These are phyloP conservation scores for Paralagenidium karlingii DNA, from an alignment of 352 stramenopile genomes.

Conservation along the genomic window DNA sequence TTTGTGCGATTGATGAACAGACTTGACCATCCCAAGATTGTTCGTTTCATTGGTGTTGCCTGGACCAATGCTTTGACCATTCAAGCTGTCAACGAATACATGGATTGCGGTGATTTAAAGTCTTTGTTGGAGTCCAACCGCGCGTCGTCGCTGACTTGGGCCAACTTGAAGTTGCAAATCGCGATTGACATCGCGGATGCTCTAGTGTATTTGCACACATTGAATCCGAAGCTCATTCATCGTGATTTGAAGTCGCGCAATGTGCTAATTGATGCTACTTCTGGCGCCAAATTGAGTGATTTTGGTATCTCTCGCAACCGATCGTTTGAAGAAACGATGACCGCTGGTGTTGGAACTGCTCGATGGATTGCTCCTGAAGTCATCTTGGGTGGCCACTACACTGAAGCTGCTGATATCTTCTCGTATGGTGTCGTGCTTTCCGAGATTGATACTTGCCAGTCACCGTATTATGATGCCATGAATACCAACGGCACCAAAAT, in stretches of 20 bases:
- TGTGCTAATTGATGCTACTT: constrained; percentile 43
- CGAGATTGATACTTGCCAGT: constrained; percentile 54
- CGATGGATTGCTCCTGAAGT: constrained; percentile 17
- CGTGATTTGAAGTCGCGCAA: constrained; percentile 61
- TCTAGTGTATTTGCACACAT: constrained; percentile 58
- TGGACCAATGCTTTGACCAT: constrained; percentile 53
- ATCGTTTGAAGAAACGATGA: constrained; percentile 50
- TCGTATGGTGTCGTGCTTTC: constrained; percentile 27
- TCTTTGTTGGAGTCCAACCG: constrained; percentile 27
- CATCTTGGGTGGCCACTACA: constrained; percentile 7
- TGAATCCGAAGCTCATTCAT: constrained; percentile 53
- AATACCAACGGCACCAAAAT: constrained; percentile 50
- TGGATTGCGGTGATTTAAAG: constrained; percentile 53
- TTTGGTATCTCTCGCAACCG: constrained; percentile 55
- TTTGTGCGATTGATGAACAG: too few relatives aligned
- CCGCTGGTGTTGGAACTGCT: constrained; percentile 12
- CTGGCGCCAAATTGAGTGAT: constrained; percentile 48
- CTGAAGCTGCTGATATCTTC: constrained; percentile 11
- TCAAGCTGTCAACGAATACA: constrained; percentile 50
- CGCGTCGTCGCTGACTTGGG: constrained; percentile 33
- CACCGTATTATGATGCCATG: constrained; percentile 39
- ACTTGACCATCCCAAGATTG: constrained; percentile 60
- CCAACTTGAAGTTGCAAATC: constrained; percentile 53
- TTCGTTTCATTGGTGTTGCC: constrained; percentile 51
- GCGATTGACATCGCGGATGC: constrained; percentile 55